Conservation (phyloP, 805 yeast genomes). For the Pichia thaimueangensis region DNA sequence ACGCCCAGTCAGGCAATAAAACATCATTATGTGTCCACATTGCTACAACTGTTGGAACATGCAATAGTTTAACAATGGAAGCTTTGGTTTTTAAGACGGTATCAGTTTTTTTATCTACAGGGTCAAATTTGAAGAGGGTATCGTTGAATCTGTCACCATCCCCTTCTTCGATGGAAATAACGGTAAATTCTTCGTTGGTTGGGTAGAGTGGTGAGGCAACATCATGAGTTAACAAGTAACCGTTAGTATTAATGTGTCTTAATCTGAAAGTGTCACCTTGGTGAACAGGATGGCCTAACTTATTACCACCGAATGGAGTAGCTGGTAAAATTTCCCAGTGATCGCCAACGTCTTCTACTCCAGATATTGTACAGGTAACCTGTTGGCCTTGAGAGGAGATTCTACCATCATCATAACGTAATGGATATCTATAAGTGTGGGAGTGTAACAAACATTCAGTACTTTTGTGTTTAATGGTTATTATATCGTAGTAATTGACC, state of each 20-base stretch:
- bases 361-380: constrained; percentile 63
- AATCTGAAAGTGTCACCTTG: constrained; percentile 75
- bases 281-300: constrained; percentile 43
- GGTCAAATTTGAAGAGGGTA: constrained; percentile 72
- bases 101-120: constrained; percentile 45
- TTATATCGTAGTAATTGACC: constrained; percentile 66
- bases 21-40: constrained; percentile 89
- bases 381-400: constrained; percentile 92
- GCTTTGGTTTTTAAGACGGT: constrained; percentile 62
- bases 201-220: constrained; percentile 92
- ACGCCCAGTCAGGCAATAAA: constrained; percentile 92
- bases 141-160: constrained; percentile 48
- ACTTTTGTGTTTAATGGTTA: constrained; percentile 75
- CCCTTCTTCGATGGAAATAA: constrained; percentile 58
- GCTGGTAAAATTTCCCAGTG: constrained; percentile 83
- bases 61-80: constrained; percentile 63
- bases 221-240: constrained; percentile 81
- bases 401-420: constrained; percentile 95
- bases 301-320: constrained; percentile 35
- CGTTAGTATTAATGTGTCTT: constrained; percentile 73
- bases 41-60: constrained; percentile 83
- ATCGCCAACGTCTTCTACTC: constrained; percentile 60
- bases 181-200: constrained; percentile 90
- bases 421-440: constrained; percentile 67
- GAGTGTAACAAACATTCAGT: constrained; percentile 81